Evolutionary conservation across 2,329 filamentous ascomycete species (phyloP).

Genomic region (Colletotrichum acutatum): DNA sequence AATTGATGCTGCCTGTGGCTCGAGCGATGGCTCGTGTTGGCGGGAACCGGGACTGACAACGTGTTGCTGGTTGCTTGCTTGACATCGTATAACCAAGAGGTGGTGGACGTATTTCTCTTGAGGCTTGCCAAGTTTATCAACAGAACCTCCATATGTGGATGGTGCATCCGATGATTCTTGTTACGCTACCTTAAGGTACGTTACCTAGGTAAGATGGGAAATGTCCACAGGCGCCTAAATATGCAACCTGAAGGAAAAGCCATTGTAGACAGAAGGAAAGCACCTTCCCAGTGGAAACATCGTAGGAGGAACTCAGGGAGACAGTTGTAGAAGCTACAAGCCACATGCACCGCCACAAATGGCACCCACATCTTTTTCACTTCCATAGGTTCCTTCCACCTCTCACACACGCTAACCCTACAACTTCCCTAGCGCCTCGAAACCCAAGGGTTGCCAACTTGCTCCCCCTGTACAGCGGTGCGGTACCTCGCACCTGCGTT

Average conservation of each 20-base stretch:
- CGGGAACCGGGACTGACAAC: neutral
- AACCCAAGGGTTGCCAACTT: conserved; percentile 36
- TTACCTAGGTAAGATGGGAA: too few relatives aligned
- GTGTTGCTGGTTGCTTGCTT: neutral
- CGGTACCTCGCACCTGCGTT: conserved; percentile 35
- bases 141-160: neutral
- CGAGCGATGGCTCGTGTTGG: conserved; percentile 4
- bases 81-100: neutral
- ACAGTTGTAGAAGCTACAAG: conserved; percentile 4
- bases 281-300: neutral
- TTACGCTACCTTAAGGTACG: neutral
- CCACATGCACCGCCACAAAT: conserved; percentile 35
- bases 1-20: conserved; percentile 14
- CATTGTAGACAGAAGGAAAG: neutral
- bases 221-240: neutral
- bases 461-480: conserved; percentile 35
- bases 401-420: conserved; percentile 35
- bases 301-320: neutral
- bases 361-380: neutral
- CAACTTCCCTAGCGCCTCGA: conserved; percentile 27
- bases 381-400: neutral
- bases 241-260: neutral
- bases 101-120: neutral
- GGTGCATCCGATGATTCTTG: too few relatives aligned
- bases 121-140: neutral